These are phyloP conservation scores for Sporisorium iseilematis-ciliati DNA, from an alignment of 1,284 basidiomycete species.

Conservation along the genomic window DNA sequence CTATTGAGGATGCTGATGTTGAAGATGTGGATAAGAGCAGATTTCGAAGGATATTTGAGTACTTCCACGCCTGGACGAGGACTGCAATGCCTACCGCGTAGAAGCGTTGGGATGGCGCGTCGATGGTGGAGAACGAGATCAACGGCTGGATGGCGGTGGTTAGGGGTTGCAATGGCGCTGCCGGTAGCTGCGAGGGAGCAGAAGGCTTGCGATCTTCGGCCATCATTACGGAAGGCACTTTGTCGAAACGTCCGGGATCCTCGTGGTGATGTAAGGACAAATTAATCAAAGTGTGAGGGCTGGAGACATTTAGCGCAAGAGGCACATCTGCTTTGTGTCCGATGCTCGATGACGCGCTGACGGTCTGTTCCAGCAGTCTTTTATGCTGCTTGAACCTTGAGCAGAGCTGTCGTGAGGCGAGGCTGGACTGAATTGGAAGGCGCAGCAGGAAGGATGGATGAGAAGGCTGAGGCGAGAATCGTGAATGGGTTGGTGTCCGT, in stretches of 20 bases:
- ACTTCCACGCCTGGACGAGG: slow-evolving; percentile 72
- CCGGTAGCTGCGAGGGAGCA: slow-evolving; percentile 8
- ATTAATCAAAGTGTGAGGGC: slow-evolving; percentile 8
- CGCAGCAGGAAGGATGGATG: no score
- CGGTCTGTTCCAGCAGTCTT: background rate
- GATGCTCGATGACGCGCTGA: slow-evolving; percentile 7
- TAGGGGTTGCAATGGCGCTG: slow-evolving; percentile 8
- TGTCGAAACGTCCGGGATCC: background rate
- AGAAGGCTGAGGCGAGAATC: no score
- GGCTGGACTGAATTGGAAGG: no score
- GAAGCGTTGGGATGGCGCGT: slow-evolving; percentile 73
- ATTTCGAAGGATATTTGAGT: slow-evolving; percentile 16
- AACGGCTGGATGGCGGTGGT: slow-evolving; percentile 53
- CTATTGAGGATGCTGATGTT: slow-evolving; percentile 18
- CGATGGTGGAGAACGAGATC: slow-evolving; percentile 68
- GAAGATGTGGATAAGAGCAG: slow-evolving; percentile 18
- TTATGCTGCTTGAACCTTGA: background rate
- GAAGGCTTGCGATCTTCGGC: slow-evolving; percentile 15
- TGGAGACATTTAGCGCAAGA: slow-evolving; percentile 4
- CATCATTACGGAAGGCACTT: slow-evolving; percentile 9
- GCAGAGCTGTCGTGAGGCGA: no score
- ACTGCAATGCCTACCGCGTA: slow-evolving; percentile 73
- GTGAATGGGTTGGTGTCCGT: no score
- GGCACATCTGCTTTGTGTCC: background rate
- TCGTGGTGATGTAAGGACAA: background rate